Base-by-base conservation (phyloP, 2,329 filamentous ascomycete genomes). In the Xylaria sp. region DNA sequence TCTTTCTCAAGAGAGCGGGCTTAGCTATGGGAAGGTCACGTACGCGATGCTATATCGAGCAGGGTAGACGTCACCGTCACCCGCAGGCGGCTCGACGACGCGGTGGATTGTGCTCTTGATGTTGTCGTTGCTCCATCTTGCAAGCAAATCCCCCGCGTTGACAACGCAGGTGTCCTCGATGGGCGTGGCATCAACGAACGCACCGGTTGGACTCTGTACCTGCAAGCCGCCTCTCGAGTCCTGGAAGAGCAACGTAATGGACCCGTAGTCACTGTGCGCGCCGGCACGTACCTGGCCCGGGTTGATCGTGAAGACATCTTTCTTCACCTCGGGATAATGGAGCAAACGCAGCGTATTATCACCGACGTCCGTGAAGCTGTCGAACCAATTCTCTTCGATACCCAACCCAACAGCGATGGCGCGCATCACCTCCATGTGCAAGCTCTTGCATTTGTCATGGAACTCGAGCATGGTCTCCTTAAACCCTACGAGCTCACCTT, bases 101-200 rank as follows among this genome's bases (percentile, higher is more conserved):
- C 94, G 89, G 80, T 98, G 94, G 69, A 94, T 89, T 3, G 94
- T 98, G 78, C 92, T 95, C 82, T 92, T 94, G 82, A 98, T 97
- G 4, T 88, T 92, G 76, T 97, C 93, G 77, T 98, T 98, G 72
- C 92, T 93, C 94, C 94, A 97, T 62, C 94, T 86, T 1, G 93
- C 91, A 59, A 98, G 83, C 73, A 98, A 79, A 78, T 98, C 94
- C 1, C 94, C 94, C 0, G 94, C 94, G 76, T 98, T 98, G 72
- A 97, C 88, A 12, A 98, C 93, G 49, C 96, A 91, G 0, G 93
- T 94, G 64, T 90, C 90, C 43, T 89, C 85, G 68, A 97, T 95
- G 0, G 94, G 94, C 7, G 88, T 93, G 0, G 93, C 94, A 76
- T 97, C 89, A 48, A 97, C 89, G 76, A 94, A 97, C 0, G 86